These are phyloP conservation scores for Microstegium vimineum DNA, from an alignment of 176 grass and related monocot species.

Conservation along the genomic window DNA sequence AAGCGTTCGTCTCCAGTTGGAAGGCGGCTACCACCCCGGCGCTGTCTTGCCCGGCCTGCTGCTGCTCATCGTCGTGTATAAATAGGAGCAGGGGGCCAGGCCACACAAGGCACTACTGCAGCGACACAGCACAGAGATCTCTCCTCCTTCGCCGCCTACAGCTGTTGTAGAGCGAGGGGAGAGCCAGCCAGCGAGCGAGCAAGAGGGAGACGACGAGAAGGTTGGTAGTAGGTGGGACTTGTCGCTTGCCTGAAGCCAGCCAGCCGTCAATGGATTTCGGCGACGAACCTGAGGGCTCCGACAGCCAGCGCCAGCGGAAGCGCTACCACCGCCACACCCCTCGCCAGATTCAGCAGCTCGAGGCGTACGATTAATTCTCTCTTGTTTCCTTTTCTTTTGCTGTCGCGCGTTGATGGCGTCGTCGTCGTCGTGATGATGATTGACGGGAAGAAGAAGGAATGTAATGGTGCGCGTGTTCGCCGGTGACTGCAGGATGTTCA, in stretches of 20 bases:
- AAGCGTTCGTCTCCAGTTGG: not conserved
- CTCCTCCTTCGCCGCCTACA: not conserved
- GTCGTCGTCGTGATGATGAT: not conserved
- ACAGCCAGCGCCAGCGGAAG: slow-evolving; percentile 65
- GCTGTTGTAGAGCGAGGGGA: not conserved
- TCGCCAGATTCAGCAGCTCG: slow-evolving; percentile 95
- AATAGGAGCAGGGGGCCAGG: not conserved
- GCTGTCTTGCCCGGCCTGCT: not conserved
- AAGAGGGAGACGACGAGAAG: not conserved
- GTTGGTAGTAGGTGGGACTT: not conserved
- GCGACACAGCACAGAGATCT: not conserved
- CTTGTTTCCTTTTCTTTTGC: not conserved
- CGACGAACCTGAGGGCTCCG: slow-evolving; percentile 69
- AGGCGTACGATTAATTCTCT: slow-evolving; percentile 57
- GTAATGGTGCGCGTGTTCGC: slow-evolving; percentile 2
- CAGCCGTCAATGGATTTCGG: slow-evolving; percentile 80
- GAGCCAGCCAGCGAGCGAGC: not conserved
- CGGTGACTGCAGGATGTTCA: slow-evolving; percentile 65
- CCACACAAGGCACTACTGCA: not conserved
- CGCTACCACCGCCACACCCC: slow-evolving; percentile 98
- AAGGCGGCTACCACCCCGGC: not conserved
- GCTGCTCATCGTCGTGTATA: not conserved
- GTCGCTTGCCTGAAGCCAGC: not conserved
- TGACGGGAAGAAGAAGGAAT: not conserved
- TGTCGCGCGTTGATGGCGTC: not conserved